phyloP scores from a whole-genome alignment of 2,329 filamentous ascomycete species.

The Acephala macrosclerotiorum region DNA sequence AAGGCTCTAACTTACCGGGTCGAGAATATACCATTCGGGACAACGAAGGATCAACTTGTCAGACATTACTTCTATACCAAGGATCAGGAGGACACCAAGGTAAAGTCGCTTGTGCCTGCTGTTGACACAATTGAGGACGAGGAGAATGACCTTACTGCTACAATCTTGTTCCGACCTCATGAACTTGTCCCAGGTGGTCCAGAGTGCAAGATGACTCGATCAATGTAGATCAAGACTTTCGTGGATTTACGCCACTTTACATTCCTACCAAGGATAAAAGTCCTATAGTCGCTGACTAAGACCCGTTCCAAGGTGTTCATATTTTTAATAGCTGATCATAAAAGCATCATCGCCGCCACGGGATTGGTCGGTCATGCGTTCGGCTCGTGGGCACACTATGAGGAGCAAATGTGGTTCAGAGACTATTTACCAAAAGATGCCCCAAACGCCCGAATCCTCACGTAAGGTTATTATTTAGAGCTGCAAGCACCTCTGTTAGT shows the following conservation, averaged over 20 bases:
- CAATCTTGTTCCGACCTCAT: neutral
- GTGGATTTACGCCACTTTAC: too few species aligned
- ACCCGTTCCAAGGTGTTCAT: too few species aligned
- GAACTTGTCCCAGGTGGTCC: slow-evolving; percentile 19
- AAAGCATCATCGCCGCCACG: slow-evolving; percentile 47
- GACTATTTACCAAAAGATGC: slow-evolving; percentile 46
- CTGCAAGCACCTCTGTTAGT: slow-evolving; percentile 25
- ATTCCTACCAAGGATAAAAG: too few species aligned
- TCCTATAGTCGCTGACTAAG: too few species aligned
- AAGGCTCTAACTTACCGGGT: slow-evolving; percentile 12
- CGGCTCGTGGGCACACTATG: slow-evolving; percentile 47
- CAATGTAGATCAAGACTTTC: too few species aligned
- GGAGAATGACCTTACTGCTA: slow-evolving; percentile 5
- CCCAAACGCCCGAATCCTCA: slow-evolving; percentile 41
- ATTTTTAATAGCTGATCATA: too few species aligned
- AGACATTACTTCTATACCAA: slow-evolving; percentile 11
- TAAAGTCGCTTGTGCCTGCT: slow-evolving; percentile 14
- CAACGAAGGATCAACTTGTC: slow-evolving; percentile 18
- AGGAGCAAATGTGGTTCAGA: slow-evolving; percentile 47
- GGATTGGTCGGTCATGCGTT: slow-evolving; percentile 50
- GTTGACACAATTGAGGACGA: slow-evolving; percentile 11
- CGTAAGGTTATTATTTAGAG: slow-evolving; percentile 45
- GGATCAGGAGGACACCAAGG: slow-evolving; percentile 13
- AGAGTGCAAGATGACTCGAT: too few species aligned
- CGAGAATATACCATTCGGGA: slow-evolving; percentile 20